phyloP scores from a whole-genome alignment of 345 rosid genomes.

The Microcos paniculata region DNA sequence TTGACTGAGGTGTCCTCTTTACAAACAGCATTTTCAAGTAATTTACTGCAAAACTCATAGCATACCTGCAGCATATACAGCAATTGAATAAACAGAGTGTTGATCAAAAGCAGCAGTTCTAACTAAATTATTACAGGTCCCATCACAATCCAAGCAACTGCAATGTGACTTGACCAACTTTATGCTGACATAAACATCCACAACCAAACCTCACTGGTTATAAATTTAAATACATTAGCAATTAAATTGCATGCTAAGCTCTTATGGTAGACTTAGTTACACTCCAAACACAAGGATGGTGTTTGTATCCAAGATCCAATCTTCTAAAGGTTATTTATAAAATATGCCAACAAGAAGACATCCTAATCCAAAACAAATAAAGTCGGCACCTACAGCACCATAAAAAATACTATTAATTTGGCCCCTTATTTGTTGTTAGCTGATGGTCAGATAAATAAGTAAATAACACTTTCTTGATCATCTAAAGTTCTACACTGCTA shows the following conservation, averaged over 20 bases:
- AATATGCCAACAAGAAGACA: slow-evolving; percentile 3
- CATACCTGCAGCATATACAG: slow-evolving; percentile 49
- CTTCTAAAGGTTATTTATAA: not conserved
- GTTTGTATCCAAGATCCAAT: not conserved
- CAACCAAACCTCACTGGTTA: not conserved
- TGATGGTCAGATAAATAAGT: not conserved
- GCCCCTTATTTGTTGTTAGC: not conserved
- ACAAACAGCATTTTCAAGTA: slow-evolving; percentile 72
- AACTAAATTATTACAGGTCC: not conserved
- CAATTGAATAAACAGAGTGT: not conserved
- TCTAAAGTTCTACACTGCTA: not conserved
- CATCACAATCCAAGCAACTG: not conserved
- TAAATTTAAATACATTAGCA: not conserved
- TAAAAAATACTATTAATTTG: not conserved
- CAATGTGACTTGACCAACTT: not conserved
- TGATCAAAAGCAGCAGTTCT: not conserved
- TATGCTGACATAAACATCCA: not conserved
- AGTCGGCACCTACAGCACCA: not conserved
- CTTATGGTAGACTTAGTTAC: not conserved
- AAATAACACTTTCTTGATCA: not conserved
- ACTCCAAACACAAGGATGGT: not conserved
- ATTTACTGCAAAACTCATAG: slow-evolving; percentile 75
- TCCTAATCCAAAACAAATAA: not conserved
- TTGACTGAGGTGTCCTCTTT: slow-evolving; percentile 78
- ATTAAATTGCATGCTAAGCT: not conserved